Evolutionary conservation across 164 flowering plant genomes (phyloP).

Genomic region (Buxus sempervirens): DNA sequence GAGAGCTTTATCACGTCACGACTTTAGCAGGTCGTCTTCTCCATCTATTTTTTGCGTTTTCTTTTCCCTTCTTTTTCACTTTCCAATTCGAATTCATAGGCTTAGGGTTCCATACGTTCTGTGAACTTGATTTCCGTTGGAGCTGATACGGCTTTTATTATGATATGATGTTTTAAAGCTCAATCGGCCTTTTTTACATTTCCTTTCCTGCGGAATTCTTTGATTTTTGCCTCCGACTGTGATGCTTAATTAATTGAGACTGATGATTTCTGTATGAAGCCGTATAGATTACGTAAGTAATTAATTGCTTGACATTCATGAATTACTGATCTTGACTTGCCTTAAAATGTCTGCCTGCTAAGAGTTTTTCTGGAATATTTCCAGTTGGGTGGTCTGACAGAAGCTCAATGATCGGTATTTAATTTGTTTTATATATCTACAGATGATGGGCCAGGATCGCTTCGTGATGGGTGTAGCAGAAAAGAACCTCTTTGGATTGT

Average conservation of each 20-base stretch:
- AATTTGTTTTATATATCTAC: conserved; percentile 7
- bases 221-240: too few relatives aligned
- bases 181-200: too few relatives aligned
- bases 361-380: not conserved
- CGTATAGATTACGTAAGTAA: too few relatives aligned
- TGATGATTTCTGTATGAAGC: too few relatives aligned
- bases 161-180: too few relatives aligned
- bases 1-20: conserved; percentile 41
- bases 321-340: too few relatives aligned
- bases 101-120: too few relatives aligned
- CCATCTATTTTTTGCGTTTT: conserved; percentile 17
- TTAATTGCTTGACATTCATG: not conserved
- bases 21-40: conserved; percentile 37
- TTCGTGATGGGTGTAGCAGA: conserved; percentile 62
- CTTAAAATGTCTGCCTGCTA: not conserved
- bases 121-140: too few relatives aligned
- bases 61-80: not conserved
- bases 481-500: conserved; percentile 86
- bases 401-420: not conserved
- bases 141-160: too few relatives aligned
- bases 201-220: too few relatives aligned
- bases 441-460: conserved; percentile 95
- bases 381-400: not conserved
- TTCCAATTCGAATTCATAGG: too few relatives aligned
- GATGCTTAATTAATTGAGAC: too few relatives aligned